These are phyloP conservation scores for Cladosporium sphaerospermum DNA, from an alignment of 2,329 filamentous ascomycete genomes.

Conservation along the genomic window DNA sequence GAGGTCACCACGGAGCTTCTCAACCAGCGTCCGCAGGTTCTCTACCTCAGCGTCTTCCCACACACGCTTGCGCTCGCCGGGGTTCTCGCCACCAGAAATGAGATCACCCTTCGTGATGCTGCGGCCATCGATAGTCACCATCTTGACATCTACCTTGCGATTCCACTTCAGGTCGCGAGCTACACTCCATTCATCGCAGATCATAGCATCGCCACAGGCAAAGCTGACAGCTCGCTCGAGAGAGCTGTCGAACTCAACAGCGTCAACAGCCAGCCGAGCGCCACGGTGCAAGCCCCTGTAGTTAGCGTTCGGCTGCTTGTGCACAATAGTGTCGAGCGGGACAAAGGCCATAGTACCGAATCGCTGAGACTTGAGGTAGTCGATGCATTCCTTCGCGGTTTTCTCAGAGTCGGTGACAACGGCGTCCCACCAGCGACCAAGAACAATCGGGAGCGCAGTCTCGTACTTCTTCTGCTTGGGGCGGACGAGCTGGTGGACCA, in stretches of 20 bases:
- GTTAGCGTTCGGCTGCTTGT: slow-evolving; percentile 81
- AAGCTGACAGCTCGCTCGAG: slow-evolving; percentile 91
- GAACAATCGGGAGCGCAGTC: slow-evolving; percentile 83
- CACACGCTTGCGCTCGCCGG: slow-evolving; percentile 61
- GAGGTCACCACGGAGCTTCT: slow-evolving; percentile 72
- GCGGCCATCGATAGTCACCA: slow-evolving; percentile 89
- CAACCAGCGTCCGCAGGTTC: slow-evolving; percentile 68
- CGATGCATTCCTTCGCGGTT: slow-evolving; percentile 86
- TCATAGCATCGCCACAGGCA: slow-evolving; percentile 88
- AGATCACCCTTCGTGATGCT: slow-evolving; percentile 94
- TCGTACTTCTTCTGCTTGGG: slow-evolving; percentile 97
- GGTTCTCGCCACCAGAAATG: slow-evolving; percentile 90
- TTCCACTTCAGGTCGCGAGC: slow-evolving; percentile 88
- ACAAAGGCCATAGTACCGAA: slow-evolving; percentile 88
- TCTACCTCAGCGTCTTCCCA: slow-evolving; percentile 90
- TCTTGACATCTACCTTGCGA: slow-evolving; percentile 79
- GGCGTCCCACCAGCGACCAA: slow-evolving; percentile 89
- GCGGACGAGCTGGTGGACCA: slow-evolving; percentile 84
- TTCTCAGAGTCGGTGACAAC: slow-evolving; percentile 94
- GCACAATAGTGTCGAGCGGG: slow-evolving; percentile 93
- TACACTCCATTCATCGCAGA: slow-evolving; percentile 80
- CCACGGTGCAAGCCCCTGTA: slow-evolving; percentile 83
- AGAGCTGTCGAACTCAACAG: slow-evolving; percentile 84
- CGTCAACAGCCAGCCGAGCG: slow-evolving; percentile 84
- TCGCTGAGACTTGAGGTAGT: slow-evolving; percentile 86